Evolutionary conservation across 202 grass and related monocot species (phyloP).

Genomic region (Dendrocalamus latiflorus): DNA sequence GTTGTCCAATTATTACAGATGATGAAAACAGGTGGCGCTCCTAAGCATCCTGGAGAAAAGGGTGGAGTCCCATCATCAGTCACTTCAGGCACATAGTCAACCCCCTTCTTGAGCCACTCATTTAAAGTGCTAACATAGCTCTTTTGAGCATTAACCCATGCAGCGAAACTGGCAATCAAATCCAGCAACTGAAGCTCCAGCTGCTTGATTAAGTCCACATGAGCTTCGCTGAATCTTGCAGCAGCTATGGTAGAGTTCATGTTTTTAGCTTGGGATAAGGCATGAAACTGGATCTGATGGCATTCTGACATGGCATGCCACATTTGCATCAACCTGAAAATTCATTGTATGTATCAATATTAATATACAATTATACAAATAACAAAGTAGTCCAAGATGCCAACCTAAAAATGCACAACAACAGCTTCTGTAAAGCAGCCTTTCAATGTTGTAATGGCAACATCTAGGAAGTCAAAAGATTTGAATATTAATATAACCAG

Average conservation of each 20-base stretch:
- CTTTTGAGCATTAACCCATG: conserved; percentile 57
- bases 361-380: background rate
- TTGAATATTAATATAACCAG: background rate
- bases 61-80: conserved; percentile 60
- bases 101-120: conserved; percentile 57
- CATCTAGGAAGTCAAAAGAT: background rate
- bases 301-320: conserved; percentile 69
- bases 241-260: conserved; percentile 26
- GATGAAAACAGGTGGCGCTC: conserved; percentile 56
- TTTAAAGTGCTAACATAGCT: conserved; percentile 50
- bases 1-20: conserved; percentile 55
- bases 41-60: conserved; percentile 59
- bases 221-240: conserved; percentile 35
- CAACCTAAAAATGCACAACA: background rate
- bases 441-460: background rate
- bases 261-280: conserved; percentile 45
- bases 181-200: conserved; percentile 50
- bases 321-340: conserved; percentile 67
- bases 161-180: conserved; percentile 33
- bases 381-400: background rate
- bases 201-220: conserved; percentile 38
- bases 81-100: conserved; percentile 59
- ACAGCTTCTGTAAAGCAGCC: background rate
- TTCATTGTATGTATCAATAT: background rate
- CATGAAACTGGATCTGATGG: conserved; percentile 55